A percentile compares a stretch with the other conserved stretches of the same genome.
phyloP scores from a whole-genome alignment of 2,329 filamentous ascomycete genomes.

The Chalaropsis ovoidea region DNA sequence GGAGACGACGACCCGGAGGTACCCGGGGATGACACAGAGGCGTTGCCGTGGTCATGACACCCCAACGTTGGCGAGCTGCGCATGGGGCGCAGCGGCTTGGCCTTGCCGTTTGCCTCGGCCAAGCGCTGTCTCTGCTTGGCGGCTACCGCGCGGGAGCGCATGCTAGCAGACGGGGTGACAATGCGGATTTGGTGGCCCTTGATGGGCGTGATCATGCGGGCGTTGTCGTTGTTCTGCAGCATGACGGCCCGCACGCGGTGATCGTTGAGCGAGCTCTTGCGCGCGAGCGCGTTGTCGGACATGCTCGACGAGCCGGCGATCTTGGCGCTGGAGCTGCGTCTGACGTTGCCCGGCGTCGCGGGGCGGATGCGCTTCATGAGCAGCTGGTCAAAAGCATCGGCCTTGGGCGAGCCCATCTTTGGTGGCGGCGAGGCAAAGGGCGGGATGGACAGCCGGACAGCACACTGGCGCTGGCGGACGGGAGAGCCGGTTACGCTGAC shows the following conservation, averaged over 20 bases:
- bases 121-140: constrained; percentile 10
- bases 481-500: constrained; percentile 14
- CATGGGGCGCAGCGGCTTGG: constrained; percentile 20
- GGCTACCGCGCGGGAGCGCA: constrained; percentile 9
- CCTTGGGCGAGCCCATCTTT: not conserved
- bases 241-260: not conserved
- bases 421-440: constrained; percentile 15
- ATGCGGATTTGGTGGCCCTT: constrained; percentile 18
- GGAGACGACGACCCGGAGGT: constrained; percentile 21
- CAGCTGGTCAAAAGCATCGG: not conserved
- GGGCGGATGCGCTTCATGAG: constrained; percentile 15
- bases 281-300: not conserved
- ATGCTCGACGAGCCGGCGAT: not conserved
- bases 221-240: constrained; percentile 17
- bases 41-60: constrained; percentile 19
- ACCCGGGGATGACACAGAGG: constrained; percentile 20
- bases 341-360: not conserved
- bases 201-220: constrained; percentile 21
- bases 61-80: constrained; percentile 23
- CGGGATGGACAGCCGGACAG: not conserved
- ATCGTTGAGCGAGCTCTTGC: not conserved
- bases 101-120: not conserved
- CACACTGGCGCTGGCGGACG: constrained; percentile 12
- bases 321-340: not conserved
- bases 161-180: constrained; percentile 10